Evolutionary conservation across 2,329 filamentous ascomycete genomes (phyloP), one percentile per base, ranked within the genome.

Genomic region (Ceratocystis colombiana): DNA sequence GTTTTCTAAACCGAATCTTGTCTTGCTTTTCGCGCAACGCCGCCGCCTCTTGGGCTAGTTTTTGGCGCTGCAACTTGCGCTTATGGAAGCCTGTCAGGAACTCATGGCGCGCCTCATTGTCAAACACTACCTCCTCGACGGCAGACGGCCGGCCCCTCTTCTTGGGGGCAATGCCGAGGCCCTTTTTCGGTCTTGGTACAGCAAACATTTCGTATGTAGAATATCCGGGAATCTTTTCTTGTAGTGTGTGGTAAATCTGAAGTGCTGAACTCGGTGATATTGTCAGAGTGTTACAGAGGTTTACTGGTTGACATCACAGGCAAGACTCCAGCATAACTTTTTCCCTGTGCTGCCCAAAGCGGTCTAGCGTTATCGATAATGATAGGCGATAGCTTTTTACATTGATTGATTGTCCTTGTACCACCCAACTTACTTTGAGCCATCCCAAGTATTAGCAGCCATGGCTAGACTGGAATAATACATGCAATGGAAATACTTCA

Each of bases 81-180:
- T 97, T 99, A 79, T 93, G 92, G 77, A 99, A 99, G 2, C 94
- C 94, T 0, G 91, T 96, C 67, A 99, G 81, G 74, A 89, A 99
- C 73, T 97, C 91, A 70, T 88, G 79, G 70, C 94, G 87, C 59
- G 89, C 89, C 68, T 82, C 80, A 68, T 82, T 78, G 77, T 99
- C 91, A 77, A 97, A 99, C 64, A 79, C 84, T 75, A 99, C 88
- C 74, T 96, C 90, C 73, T 92, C 89, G 68, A 89, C 79, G 48
- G 79, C 77, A 59, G 79, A 78, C 15, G 80, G 73, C 69, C 76
- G 75, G 74, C 88, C 89, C 70, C 88, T 80, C 72, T 85, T 87
- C 76, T 88, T 90, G n/a, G 77, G 78, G 12, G 80, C 80, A 0
- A 83, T 81, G 17, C 81, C 80, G 81, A 12, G 77, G 68, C 61